Evolutionary conservation across 306 rosid genomes (phyloP).

Genomic region (Trifolium dubium): DNA sequence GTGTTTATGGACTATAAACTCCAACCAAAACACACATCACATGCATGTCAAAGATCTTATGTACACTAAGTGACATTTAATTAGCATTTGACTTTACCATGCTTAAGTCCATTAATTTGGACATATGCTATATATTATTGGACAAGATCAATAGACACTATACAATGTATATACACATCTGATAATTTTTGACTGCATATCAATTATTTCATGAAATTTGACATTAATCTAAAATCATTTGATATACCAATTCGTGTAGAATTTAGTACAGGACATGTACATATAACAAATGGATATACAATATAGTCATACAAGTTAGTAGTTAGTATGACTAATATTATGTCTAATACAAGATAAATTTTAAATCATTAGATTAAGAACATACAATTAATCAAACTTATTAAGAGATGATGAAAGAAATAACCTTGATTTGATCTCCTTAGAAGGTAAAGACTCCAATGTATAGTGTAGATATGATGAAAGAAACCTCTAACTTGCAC

Average conservation of each 20-base stretch:
- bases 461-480: slow-evolving; percentile 52
- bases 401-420: not conserved
- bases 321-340: not conserved
- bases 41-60: slow-evolving; percentile 44
- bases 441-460: slow-evolving; percentile 34
- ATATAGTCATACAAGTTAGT: no score
- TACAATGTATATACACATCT: no score
- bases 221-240: no score
- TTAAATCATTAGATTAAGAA: slow-evolving; percentile 25
- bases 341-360: not conserved
- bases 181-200: no score
- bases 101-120: slow-evolving; percentile 9
- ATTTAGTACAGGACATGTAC: not conserved
- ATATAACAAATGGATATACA: no score
- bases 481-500: slow-evolving; percentile 45
- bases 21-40: slow-evolving; percentile 30
- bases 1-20: slow-evolving; percentile 32
- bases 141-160: not conserved
- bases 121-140: not conserved
- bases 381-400: not conserved
- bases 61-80: slow-evolving; percentile 24
- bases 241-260: no score
- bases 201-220: no score
- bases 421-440: slow-evolving; percentile 32
- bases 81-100: slow-evolving; percentile 33